Conservation (phyloP, 106 monocot genomes). For the Acanthochlamys bracteata region DNA sequence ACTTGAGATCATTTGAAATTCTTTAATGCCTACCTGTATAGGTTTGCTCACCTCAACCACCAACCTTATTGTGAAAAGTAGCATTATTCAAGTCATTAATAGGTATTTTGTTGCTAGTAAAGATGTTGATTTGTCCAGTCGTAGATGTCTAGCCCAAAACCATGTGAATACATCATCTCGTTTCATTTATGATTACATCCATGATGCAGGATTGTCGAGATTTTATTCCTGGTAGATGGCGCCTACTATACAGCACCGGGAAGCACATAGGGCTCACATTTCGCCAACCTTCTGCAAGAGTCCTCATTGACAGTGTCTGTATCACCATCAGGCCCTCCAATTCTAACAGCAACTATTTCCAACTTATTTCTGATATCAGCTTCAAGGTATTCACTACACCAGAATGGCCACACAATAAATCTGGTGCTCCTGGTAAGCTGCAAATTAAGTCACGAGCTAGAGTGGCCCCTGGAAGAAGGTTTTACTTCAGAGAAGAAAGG, state of each 20-base stretch:
- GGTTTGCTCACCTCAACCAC: no score
- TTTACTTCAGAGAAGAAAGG: slow-evolving; percentile 44
- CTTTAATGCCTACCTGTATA: no score
- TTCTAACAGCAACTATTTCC: slow-evolving; percentile 16
- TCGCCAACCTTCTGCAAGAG: slow-evolving; percentile 56
- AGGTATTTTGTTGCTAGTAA: no score
- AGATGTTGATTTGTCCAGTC: no score
- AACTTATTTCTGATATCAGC: slow-evolving; percentile 38
- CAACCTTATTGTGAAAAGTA: no score
- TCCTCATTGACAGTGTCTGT: slow-evolving; percentile 46
- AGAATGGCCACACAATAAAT: slow-evolving; percentile 88
- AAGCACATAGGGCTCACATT: slow-evolving; percentile 82
- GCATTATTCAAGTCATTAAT: no score
- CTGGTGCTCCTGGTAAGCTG: slow-evolving; percentile 40
- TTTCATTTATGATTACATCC: neutral
- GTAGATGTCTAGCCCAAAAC: neutral
- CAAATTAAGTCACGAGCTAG: slow-evolving; percentile 20
- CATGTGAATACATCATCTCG: neutral
- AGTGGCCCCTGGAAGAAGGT: slow-evolving; percentile 44
- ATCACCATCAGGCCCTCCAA: slow-evolving; percentile 42
- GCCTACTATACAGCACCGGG: slow-evolving; percentile 84
- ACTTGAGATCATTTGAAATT: no score
- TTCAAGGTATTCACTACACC: slow-evolving; percentile 64
- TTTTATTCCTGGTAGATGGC: slow-evolving; percentile 78
- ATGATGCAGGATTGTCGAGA: slow-evolving; percentile 55